These are phyloP conservation scores for Saccharomyces hybrid DNA, from an alignment of 1,139 yeast species.

Conservation along the genomic window DNA sequence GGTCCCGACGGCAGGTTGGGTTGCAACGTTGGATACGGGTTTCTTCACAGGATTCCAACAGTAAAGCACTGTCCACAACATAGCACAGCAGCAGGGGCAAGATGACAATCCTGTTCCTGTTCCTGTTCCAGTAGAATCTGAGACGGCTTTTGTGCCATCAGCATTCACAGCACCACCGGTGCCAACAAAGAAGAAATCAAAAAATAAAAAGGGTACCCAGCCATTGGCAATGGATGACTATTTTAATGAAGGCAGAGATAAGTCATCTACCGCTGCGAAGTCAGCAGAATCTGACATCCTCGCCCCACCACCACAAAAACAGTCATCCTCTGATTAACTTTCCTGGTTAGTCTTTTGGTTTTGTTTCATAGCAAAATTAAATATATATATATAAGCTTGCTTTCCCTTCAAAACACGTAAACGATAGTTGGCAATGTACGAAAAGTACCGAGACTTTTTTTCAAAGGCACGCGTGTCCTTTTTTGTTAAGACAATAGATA, in stretches of 20 bases:
- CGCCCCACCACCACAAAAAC: conserved; percentile 30
- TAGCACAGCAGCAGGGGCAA: conserved; percentile 3
- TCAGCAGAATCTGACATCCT: conserved; percentile 11
- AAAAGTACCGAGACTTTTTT: background rate
- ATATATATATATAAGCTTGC: background rate
- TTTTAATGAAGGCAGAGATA: conserved; percentile 34
- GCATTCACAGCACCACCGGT: conserved; percentile 17
- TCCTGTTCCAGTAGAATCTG: conserved; percentile 7
- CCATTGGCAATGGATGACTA: conserved; percentile 29
- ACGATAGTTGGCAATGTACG: background rate
- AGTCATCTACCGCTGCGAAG: conserved; percentile 23
- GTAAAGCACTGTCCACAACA: conserved; percentile 9
- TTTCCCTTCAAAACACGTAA: background rate
- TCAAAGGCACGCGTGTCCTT: background rate
- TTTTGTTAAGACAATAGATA: background rate
- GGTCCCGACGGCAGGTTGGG: conserved; percentile 77
- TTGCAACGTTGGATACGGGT: conserved; percentile 91
- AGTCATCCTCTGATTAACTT: background rate
- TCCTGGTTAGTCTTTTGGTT: background rate
- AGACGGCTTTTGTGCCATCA: conserved; percentile 16
- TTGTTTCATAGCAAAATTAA: background rate
- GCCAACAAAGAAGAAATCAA: conserved; percentile 28
- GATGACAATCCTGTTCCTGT: background rate
- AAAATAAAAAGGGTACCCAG: conserved; percentile 4
- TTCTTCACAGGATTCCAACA: conserved; percentile 72